Evolutionary conservation across 176 grass and related monocot species (phyloP), one percentile per base, ranked within the genome.

Genomic region (Cenchrus purpureus): DNA sequence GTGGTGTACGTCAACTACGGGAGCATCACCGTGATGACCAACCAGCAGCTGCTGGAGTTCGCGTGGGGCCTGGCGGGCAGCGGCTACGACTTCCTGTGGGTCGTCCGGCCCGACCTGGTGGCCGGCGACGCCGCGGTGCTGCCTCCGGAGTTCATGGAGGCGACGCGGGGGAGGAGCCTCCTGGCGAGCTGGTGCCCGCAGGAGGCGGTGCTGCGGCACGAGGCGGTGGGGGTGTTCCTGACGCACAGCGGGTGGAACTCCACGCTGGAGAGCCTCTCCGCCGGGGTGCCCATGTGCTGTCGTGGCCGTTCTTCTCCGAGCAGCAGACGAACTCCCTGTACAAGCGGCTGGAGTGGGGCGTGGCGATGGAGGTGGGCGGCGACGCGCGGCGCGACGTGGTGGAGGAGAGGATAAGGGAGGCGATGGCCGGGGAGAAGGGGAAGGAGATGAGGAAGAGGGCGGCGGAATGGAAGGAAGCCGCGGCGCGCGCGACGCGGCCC

Each of bases 171-270:
- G 28, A 62, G 85, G 68, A 55, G 88, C 12, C 70, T 90, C 12
- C 37, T 90, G 45, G 79, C 75, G 56, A 55, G 64, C 34, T 86
- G 79, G 88, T 80, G 65, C 70, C 54, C 57, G 65, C 88, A 90
- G 78, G 64, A 46, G 79, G 83, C 62, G 0, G 73, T 82, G 65
- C 79, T 90, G 57, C 53, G 65, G 28, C 88, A 90, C 79, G 16
- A 7, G 53, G 83, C 88, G 46, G 72, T 86, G 6, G 79, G 83
- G 45, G n/a, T 54, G 65, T 92, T 90, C 77, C 77, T 95, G 53
- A 92, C 87, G 5, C 93, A 95, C 82, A 81, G 82, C 70, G 93
- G 92, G 1, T 92, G 90, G 93, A 95, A 95, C 88, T 95, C 93
- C 6, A 93, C 91, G 46, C 0, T 77, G 71, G 95, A 98, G 82